These are phyloP conservation scores for Parietichytrium sp. DNA, from an alignment of 108 stramenopile species.

Conservation along the genomic window DNA sequence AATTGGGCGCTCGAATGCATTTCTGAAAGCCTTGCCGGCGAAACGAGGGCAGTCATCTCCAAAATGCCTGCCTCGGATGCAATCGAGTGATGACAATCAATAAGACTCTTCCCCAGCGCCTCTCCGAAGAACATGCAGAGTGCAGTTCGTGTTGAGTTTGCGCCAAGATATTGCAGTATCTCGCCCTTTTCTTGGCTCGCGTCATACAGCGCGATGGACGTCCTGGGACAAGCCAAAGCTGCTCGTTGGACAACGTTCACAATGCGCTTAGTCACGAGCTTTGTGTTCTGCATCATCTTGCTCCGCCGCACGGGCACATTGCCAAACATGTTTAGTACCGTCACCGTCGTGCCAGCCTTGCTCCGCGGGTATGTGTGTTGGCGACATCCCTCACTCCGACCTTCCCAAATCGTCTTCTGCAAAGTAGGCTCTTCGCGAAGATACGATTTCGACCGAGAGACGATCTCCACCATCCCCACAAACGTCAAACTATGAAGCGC, in stretches of 20 bases:
- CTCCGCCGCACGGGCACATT: not conserved
- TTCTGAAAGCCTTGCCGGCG: not conserved
- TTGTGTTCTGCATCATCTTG: too few species aligned
- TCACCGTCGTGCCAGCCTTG: not conserved
- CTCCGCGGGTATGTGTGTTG: not conserved
- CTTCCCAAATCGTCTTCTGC: not conserved
- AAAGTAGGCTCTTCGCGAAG: not conserved
- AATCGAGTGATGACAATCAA: constrained; percentile 19
- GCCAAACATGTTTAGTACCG: not conserved
- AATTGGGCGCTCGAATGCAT: not conserved
- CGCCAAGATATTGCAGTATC: not conserved
- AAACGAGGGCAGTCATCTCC: not conserved
- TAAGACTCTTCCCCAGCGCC: not conserved
- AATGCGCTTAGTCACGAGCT: too few species aligned
- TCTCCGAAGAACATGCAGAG: not conserved
- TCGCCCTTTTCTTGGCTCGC: too few species aligned
- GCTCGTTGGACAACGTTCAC: too few species aligned
- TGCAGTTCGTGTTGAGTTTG: not conserved
- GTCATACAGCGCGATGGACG: too few species aligned
- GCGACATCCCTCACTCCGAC: not conserved
- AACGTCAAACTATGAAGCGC: not conserved
- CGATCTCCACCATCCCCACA: not conserved
- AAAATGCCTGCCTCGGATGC: not conserved
- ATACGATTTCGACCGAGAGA: not conserved
- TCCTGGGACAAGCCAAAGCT: too few species aligned